These are phyloP conservation scores for Sporothrix phasma DNA, from an alignment of 2,329 filamentous ascomycete genomes.

Conservation along the genomic window DNA sequence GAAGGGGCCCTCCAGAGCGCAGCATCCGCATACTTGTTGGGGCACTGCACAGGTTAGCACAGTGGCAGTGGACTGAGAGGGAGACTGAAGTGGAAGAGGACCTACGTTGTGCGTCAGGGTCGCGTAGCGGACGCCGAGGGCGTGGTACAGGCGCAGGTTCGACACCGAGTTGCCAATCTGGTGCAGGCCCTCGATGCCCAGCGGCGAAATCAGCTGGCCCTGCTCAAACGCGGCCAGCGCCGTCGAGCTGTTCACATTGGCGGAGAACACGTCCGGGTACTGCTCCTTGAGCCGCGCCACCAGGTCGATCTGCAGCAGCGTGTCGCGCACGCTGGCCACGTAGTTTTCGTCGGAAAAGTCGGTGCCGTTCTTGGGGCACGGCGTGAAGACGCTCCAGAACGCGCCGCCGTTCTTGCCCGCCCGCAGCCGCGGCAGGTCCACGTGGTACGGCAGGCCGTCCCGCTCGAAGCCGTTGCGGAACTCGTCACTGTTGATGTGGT, in stretches of 20 bases:
- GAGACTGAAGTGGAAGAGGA: not conserved
- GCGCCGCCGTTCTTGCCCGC: slow-evolving; percentile 66
- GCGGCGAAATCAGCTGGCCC: slow-evolving; percentile 61
- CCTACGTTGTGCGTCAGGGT: slow-evolving; percentile 72
- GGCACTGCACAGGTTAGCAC: slow-evolving; percentile 39
- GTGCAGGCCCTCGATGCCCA: slow-evolving; percentile 80
- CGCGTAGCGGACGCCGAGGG: slow-evolving; percentile 73
- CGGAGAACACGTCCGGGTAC: slow-evolving; percentile 63
- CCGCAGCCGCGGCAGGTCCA: slow-evolving; percentile 68
- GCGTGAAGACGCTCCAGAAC: slow-evolving; percentile 86
- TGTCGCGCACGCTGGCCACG: slow-evolving; percentile 42
- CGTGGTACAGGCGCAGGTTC: slow-evolving; percentile 65
- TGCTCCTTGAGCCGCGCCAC: slow-evolving; percentile 51
- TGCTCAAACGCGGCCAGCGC: slow-evolving; percentile 50
- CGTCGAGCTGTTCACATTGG: slow-evolving; percentile 45
- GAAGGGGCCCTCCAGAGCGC: slow-evolving; percentile 52
- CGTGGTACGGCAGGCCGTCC: slow-evolving; percentile 58
- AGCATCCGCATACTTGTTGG: slow-evolving; percentile 81
- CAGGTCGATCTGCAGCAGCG: slow-evolving; percentile 66
- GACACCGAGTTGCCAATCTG: slow-evolving; percentile 81
- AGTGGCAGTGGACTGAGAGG: not conserved
- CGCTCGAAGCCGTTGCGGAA: slow-evolving; percentile 68
- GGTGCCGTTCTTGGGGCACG: slow-evolving; percentile 61
- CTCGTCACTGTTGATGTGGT: slow-evolving; percentile 64
- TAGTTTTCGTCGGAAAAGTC: slow-evolving; percentile 70